Percentiles rank a stretch among this genome's conserved stretches.
Evolutionary conservation across 345 rosid species (phyloP).

Genomic region (Physaria fendleri): DNA sequence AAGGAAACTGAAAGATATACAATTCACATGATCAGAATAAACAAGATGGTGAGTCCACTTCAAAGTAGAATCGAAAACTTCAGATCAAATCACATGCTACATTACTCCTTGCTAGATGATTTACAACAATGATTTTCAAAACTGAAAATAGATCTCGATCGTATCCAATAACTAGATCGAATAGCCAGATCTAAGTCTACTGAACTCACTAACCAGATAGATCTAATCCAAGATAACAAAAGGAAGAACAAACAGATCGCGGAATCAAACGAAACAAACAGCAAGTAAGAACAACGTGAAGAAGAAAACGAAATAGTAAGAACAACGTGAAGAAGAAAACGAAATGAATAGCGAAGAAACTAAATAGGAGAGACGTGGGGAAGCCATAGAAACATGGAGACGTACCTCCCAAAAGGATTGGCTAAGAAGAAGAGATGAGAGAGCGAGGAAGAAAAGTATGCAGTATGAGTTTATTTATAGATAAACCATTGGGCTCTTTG

Average conservation of each 20-base stretch:
- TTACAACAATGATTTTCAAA: slow-evolving; percentile 1
- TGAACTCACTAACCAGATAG: slow-evolving; percentile 11
- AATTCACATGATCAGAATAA: slow-evolving; percentile 19
- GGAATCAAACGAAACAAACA: slow-evolving; percentile 2
- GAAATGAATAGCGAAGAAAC: not conserved
- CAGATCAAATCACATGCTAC: slow-evolving; percentile 9
- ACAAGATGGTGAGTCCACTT: not conserved
- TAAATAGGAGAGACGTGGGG: slow-evolving; percentile 26
- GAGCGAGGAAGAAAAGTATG: slow-evolving; percentile 30
- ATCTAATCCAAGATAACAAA: slow-evolving; percentile 3
- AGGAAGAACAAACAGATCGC: slow-evolving; percentile 2
- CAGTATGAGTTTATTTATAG: slow-evolving; percentile 30
- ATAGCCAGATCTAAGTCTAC: slow-evolving; percentile 16
- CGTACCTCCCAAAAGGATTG: slow-evolving; percentile 27
- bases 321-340: not conserved
- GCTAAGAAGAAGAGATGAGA: slow-evolving; percentile 17
- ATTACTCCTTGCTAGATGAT: not conserved
- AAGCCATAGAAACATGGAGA: slow-evolving; percentile 24
- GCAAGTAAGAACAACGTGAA: too few relatives aligned
- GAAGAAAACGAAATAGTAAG: too few relatives aligned
- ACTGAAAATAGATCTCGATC: slow-evolving; percentile 7
- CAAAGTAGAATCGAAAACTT: not conserved
- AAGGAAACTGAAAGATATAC: not conserved
- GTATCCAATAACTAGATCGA: slow-evolving; percentile 28
- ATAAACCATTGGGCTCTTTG: slow-evolving; percentile 3